Conservation (phyloP, 2,329 filamentous ascomycete genomes). For the Pseudogymnoascus sp. region DNA sequence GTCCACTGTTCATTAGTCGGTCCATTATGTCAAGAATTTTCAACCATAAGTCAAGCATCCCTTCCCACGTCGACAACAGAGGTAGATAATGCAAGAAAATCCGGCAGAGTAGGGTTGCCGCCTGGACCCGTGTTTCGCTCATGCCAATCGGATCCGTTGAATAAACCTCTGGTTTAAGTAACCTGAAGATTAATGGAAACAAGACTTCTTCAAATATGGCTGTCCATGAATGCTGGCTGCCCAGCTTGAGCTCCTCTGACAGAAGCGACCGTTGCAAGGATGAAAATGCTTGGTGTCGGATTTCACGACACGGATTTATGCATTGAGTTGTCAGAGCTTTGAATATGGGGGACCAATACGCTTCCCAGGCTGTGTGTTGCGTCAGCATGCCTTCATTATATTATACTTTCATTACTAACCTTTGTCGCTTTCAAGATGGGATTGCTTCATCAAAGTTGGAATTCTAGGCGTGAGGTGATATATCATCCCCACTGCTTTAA, state of each 20-base stretch:
- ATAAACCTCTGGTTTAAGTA: slow-evolving; percentile 92
- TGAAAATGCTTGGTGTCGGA: slow-evolving; percentile 81
- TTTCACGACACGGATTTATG: slow-evolving; percentile 88
- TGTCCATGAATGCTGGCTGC: slow-evolving; percentile 84
- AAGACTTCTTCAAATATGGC: slow-evolving; percentile 91
- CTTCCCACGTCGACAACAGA: slow-evolving; percentile 74
- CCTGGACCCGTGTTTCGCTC: slow-evolving; percentile 90
- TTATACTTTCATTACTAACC: slow-evolving; percentile 41
- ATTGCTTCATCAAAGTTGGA: slow-evolving; percentile 82
- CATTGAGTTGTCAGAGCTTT: slow-evolving; percentile 82
- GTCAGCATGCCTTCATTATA: slow-evolving; percentile 21
- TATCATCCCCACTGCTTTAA: slow-evolving; percentile 74
- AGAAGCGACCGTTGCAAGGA: slow-evolving; percentile 80
- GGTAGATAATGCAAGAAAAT: slow-evolving; percentile 93
- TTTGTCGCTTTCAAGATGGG: slow-evolving; percentile 81
- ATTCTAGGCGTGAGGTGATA: slow-evolving; percentile 77
- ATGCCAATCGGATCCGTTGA: slow-evolving; percentile 86
- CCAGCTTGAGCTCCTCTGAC: slow-evolving; percentile 75
- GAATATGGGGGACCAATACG: slow-evolving; percentile 96
- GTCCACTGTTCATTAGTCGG: slow-evolving; percentile 89
- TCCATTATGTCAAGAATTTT: slow-evolving; percentile 93
- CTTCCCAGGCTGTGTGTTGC: slow-evolving; percentile 70
- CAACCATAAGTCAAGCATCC: slow-evolving; percentile 86
- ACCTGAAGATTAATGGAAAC: slow-evolving; percentile 79
- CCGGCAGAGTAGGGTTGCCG: slow-evolving; percentile 84